Conservation (phyloP, 2,329 filamentous ascomycete species). For the Alternaria consortialis region DNA sequence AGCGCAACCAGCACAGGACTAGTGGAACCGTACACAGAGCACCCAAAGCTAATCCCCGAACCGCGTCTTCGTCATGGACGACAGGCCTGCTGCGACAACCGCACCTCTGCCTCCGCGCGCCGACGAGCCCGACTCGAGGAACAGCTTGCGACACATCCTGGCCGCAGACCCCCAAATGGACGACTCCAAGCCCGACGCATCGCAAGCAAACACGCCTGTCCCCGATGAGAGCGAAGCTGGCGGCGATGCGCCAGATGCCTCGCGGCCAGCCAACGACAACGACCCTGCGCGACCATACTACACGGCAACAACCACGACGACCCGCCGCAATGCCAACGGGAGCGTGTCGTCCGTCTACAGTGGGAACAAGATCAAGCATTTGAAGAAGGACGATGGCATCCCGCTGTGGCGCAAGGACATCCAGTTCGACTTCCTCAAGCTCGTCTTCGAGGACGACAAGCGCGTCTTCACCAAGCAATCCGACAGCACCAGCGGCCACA, state of each 20-base stretch:
- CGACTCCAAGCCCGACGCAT: slow-evolving; percentile 40
- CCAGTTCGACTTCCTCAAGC: slow-evolving; percentile 83
- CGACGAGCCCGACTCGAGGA: slow-evolving; percentile 50
- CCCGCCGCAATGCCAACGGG: slow-evolving; percentile 69
- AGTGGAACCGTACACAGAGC: slow-evolving; percentile 8
- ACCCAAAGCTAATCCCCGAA: background rate
- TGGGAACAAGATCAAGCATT: slow-evolving; percentile 79
- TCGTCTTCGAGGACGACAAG: slow-evolving; percentile 78
- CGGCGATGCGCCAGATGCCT: slow-evolving; percentile 38
- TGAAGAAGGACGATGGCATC: slow-evolving; percentile 90
- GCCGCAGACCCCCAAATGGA: slow-evolving; percentile 49
- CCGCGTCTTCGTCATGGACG: slow-evolving; percentile 10
- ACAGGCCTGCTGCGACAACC: slow-evolving; percentile 11
- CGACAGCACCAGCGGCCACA: slow-evolving; percentile 75
- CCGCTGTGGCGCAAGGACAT: slow-evolving; percentile 89
- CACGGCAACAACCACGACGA: slow-evolving; percentile 61
- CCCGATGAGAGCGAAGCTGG: slow-evolving; percentile 46
- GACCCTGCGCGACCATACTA: slow-evolving; percentile 50
- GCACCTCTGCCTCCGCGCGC: slow-evolving; percentile 31
- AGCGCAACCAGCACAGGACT: slow-evolving; percentile 5
- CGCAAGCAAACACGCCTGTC: slow-evolving; percentile 41
- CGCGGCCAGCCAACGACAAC: slow-evolving; percentile 38
- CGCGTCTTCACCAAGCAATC: slow-evolving; percentile 91
- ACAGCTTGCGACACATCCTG: slow-evolving; percentile 52
- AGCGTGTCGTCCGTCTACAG: slow-evolving; percentile 73